A percentile compares a stretch with the other conserved stretches of the same genome.
These are phyloP conservation scores for Trichoderma gamsii DNA, from an alignment of 495 filamentous ascomycete species.

Conservation along the genomic window DNA sequence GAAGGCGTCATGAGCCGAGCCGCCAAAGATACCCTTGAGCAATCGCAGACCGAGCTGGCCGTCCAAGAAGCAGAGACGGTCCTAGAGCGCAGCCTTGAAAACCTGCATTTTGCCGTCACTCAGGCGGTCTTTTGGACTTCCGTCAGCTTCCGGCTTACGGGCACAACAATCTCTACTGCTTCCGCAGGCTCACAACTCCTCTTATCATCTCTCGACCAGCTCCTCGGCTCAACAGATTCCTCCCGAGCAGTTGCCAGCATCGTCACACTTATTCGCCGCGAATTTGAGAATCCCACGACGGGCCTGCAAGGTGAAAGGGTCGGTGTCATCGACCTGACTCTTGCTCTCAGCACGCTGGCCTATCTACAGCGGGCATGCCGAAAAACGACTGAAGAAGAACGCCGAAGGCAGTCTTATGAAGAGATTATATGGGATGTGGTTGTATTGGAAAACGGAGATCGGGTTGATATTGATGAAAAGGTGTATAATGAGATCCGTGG, in stretches of 20 bases:
- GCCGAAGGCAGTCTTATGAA: conserved; percentile 45
- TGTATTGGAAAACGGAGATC: conserved; percentile 56
- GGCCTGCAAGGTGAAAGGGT: conserved; percentile 55
- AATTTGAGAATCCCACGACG: conserved; percentile 60
- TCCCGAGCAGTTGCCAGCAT: conserved; percentile 76
- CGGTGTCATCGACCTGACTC: conserved; percentile 57
- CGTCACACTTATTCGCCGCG: conserved; percentile 63
- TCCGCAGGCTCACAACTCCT: conserved; percentile 60
- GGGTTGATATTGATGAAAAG: conserved; percentile 51
- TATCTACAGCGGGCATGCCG: conserved; percentile 64
- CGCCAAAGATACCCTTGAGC: conserved; percentile 57
- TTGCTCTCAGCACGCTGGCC: conserved; percentile 64
- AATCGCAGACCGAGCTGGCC: conserved; percentile 49
- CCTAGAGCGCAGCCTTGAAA: conserved; percentile 57
- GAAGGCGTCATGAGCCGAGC: conserved; percentile 62
- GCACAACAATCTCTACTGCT: conserved; percentile 54
- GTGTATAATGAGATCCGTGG: conserved; percentile 28
- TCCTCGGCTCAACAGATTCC: conserved; percentile 72
- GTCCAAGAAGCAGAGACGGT: conserved; percentile 56
- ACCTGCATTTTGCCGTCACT: conserved; percentile 56
- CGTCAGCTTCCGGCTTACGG: conserved; percentile 63
- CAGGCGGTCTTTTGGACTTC: conserved; percentile 61
- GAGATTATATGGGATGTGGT: conserved; percentile 78
- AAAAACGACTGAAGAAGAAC: conserved; percentile 51
- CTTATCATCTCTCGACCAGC: conserved; percentile 62